Percentiles rank a stretch among this genome's conserved stretches.
phyloP scores from a whole-genome alignment of 495 filamentous ascomycete genomes.

The Aspergillus heteromorphus region DNA sequence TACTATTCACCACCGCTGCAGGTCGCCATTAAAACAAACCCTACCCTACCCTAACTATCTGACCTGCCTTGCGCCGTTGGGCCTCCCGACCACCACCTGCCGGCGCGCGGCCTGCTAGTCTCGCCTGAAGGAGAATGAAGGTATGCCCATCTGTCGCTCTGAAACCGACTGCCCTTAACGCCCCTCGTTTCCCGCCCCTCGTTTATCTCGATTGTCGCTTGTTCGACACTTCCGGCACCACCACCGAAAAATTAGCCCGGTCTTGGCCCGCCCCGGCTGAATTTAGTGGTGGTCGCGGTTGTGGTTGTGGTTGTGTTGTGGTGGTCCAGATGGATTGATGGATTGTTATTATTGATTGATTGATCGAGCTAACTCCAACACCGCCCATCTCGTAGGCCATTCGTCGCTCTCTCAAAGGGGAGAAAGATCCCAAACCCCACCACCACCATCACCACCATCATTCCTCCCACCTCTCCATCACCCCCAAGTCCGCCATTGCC shows the following conservation, averaged over 20 bases:
- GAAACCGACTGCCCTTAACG: constrained; percentile 1
- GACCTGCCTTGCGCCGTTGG: neutral
- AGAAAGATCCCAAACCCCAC: constrained; percentile 68
- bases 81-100: neutral
- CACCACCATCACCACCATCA: constrained; percentile 53
- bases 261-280: neutral
- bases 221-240: neutral
- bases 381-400: constrained; percentile 53
- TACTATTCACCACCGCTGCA: too few species aligned
- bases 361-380: constrained; percentile 12
- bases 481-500: constrained; percentile 88
- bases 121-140: constrained; percentile 21
- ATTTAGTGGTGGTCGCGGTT: neutral
- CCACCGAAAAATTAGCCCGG: constrained; percentile 9
- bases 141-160: constrained; percentile 12
- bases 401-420: constrained; percentile 80
- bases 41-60: neutral
- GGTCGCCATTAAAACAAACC: too few species aligned
- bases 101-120: too few species aligned
- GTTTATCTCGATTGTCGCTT: constrained; percentile 19
- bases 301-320: too few species aligned
- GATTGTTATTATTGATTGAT: constrained; percentile 4
- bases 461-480: constrained; percentile 82
- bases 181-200: constrained; percentile 14
- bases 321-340: neutral